Base-by-base conservation (phyloP, 2,329 filamentous ascomycete species). In the Fusarium tuaranense region DNA sequence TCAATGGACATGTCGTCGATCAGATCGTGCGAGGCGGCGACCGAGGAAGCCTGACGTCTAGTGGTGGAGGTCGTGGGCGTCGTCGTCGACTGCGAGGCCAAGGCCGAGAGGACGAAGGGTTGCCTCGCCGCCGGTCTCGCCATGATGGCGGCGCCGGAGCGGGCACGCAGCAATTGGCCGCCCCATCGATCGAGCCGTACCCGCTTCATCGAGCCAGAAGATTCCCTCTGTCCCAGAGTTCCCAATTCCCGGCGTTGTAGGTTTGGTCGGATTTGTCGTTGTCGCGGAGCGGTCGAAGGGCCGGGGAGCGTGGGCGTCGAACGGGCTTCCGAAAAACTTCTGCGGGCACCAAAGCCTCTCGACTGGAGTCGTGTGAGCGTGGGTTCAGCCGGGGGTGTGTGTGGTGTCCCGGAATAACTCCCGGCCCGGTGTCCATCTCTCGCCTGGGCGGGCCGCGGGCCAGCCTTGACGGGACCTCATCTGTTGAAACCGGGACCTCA, bases 151-250 rank as follows among this genome's bases (percentile, higher is more conserved):
- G 76, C 73, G 72, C 77, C 75, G 51, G 79, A 67, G 68, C 80
- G 82, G 77, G 70, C 59, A 46, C 69, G 80, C 78, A 84, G 81
- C 80, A 84, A 76, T 77, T 83, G 83, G 79, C 83, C 81, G 78
- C 82, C 81, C 80, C 82, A 85, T 83, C 79, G 81, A 79, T 83
- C 79, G 73, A 81, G 76, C 78, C 83, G 82, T 83, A 84, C 78
- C 80, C 84, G 82, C 83, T 83, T 85, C 84, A 86, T 86, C 71
- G 77, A 74, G 72, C 70, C 68, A 67, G 65, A 53, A 69, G 61
- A 71, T 69, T 70, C 69, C 67, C 74, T 73, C 63, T 64, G 53
- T 72, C 69, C 71, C 63, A 65, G 22, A 59, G 44, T 61, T 71
- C 65, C 72, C 72, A 64, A 63, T 58, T 63, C 72, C 72, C 65